phyloP scores from a whole-genome alignment of 371 early-diverging fungal species.

The Pancytospora philotis region DNA sequence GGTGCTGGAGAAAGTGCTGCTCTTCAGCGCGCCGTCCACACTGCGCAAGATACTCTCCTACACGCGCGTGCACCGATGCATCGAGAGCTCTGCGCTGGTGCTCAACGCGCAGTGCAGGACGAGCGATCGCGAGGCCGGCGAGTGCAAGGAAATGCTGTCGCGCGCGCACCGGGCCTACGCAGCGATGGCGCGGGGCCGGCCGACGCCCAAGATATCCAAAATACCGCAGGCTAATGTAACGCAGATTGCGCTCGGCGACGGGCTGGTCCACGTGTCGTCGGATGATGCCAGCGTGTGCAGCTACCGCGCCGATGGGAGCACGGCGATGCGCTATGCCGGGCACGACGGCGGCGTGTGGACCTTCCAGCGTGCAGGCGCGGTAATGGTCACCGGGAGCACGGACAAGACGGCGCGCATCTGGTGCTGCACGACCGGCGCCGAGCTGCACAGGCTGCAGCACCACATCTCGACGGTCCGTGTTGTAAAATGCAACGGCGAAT shows the following conservation, averaged over 20 bases:
- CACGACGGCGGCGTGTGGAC: constrained; percentile 98
- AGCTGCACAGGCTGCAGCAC: constrained; percentile 74
- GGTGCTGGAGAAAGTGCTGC: not conserved
- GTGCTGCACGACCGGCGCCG: constrained; percentile 75
- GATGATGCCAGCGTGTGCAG: constrained; percentile 53
- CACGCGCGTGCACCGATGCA: too few species aligned
- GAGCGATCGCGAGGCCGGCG: not conserved
- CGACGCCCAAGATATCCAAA: too few species aligned
- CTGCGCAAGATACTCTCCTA: not conserved
- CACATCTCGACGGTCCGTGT: constrained; percentile 88
- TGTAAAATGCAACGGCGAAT: constrained; percentile 68
- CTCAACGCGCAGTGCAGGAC: not conserved
- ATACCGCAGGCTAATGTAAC: constrained; percentile 49
- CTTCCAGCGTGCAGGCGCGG: constrained; percentile 70
- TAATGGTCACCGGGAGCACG: constrained; percentile 85
- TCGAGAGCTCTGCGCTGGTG: too few species aligned
- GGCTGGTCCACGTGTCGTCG: constrained; percentile 41
- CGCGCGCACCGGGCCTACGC: too few species aligned
- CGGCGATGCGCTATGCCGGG: constrained; percentile 65
- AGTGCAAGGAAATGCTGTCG: too few species aligned
- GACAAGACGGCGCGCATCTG: constrained; percentile 87
- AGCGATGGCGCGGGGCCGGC: too few species aligned
- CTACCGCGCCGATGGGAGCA: constrained; percentile 60
- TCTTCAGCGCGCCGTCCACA: not conserved
- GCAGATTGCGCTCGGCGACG: constrained; percentile 12